Evolutionary conservation across 768 basidiomycete genomes (phyloP).

Genomic region (Calocybe indica): DNA sequence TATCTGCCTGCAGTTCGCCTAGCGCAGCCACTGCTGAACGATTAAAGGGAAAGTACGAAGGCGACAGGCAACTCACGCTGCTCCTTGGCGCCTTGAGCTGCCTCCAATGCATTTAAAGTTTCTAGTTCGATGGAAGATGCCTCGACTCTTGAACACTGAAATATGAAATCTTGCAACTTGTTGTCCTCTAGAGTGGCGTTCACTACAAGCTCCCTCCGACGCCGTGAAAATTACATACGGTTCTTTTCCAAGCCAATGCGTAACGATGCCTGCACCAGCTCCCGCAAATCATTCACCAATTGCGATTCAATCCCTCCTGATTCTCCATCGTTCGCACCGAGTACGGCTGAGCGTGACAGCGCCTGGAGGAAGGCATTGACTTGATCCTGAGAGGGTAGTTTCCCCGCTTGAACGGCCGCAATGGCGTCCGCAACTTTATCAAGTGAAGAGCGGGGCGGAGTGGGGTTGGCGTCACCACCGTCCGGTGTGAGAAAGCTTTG

Average conservation of each 20-base stretch:
- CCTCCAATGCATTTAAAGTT: slow-evolving; percentile 11
- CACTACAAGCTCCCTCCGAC: neutral
- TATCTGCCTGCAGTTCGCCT: slow-evolving; percentile 21
- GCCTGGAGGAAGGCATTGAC: slow-evolving; percentile 17
- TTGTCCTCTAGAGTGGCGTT: slow-evolving; percentile 22
- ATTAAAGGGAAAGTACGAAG: too few relatives aligned
- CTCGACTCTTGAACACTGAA: slow-evolving; percentile 17
- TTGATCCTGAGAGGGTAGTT: slow-evolving; percentile 34
- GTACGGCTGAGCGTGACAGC: slow-evolving; percentile 20
- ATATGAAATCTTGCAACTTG: slow-evolving; percentile 31
- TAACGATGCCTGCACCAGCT: slow-evolving; percentile 24
- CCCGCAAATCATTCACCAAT: slow-evolving; percentile 19
- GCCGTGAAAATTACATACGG: slow-evolving; percentile 14
- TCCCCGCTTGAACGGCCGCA: slow-evolving; percentile 29
- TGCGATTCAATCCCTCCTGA: slow-evolving; percentile 3
- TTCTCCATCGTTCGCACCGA: slow-evolving; percentile 7
- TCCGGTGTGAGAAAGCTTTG: too few relatives aligned
- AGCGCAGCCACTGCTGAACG: slow-evolving; percentile 13
- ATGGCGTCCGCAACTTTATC: slow-evolving; percentile 29
- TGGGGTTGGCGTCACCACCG: too few relatives aligned
- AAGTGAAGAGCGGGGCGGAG: slow-evolving; percentile 9
- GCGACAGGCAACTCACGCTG: neutral
- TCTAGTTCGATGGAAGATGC: slow-evolving; percentile 11
- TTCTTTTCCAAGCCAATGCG: slow-evolving; percentile 33
- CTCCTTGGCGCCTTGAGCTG: slow-evolving; percentile 6